These are phyloP conservation scores for Paracoccidioides brasiliensis DNA, from an alignment of 2,329 filamentous ascomycete species.

Conservation along the genomic window DNA sequence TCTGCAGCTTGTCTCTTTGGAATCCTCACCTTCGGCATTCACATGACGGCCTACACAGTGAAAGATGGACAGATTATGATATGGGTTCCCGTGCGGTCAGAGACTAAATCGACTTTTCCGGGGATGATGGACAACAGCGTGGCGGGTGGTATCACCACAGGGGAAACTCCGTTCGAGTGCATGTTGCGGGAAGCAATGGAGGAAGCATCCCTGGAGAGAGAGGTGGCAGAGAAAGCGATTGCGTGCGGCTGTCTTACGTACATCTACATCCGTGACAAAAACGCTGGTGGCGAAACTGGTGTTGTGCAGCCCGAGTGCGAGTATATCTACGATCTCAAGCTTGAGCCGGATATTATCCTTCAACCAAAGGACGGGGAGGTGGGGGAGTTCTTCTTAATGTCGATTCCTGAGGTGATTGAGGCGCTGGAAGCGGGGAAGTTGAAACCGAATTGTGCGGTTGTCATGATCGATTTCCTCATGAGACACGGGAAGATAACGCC, in stretches of 20 bases:
- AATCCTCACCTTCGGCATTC: slow-evolving; percentile 63
- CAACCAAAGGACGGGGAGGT: slow-evolving; percentile 81
- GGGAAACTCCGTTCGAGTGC: slow-evolving; percentile 55
- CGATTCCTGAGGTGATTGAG: slow-evolving; percentile 59
- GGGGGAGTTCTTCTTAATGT: slow-evolving; percentile 66
- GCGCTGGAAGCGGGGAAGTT: slow-evolving; percentile 61
- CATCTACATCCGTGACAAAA: slow-evolving; percentile 62
- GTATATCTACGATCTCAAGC: slow-evolving; percentile 79
- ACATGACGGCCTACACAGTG: slow-evolving; percentile 60
- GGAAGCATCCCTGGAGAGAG: slow-evolving; percentile 62
- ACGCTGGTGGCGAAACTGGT: slow-evolving; percentile 65
- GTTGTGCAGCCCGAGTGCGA: slow-evolving; percentile 83
- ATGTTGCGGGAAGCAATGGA: slow-evolving; percentile 77
- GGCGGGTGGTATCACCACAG: slow-evolving; percentile 70
- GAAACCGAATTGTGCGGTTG: slow-evolving; percentile 82
- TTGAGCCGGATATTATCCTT: slow-evolving; percentile 55
- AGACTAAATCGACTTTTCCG: slow-evolving; percentile 72
- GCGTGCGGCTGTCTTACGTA: slow-evolving; percentile 66
- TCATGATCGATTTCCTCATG: slow-evolving; percentile 81
- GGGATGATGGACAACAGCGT: slow-evolving; percentile 94
- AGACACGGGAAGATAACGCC: slow-evolving; percentile 66
- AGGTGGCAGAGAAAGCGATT: slow-evolving; percentile 50
- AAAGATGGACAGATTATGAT: slow-evolving; percentile 37
- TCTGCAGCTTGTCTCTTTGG: slow-evolving; percentile 62
- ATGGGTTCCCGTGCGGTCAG: slow-evolving; percentile 70